Conservation (phyloP, 768 basidiomycete genomes). For the Xerocomus spinulosus region DNA sequence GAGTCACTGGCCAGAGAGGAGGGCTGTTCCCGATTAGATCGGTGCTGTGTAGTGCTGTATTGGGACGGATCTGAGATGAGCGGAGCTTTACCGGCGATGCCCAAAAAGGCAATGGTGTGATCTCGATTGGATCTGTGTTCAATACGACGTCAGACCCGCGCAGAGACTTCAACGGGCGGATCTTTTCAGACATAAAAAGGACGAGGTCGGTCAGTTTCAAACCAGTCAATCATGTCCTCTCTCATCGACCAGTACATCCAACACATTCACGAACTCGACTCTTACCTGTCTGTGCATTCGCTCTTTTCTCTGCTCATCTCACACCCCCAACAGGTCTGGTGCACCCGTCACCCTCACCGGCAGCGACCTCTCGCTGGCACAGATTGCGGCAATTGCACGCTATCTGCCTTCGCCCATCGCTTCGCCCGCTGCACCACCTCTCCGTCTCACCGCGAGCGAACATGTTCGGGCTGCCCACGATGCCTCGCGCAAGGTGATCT, state of each 20-base stretch:
- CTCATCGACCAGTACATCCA: constrained; percentile 55
- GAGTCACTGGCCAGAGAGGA: too few species aligned
- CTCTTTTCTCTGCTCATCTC: neutral
- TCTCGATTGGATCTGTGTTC: constrained; percentile 3
- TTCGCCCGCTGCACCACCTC: constrained; percentile 29
- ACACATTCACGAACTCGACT: constrained; percentile 57
- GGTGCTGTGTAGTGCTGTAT: too few species aligned
- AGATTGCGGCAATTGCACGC: constrained; percentile 72
- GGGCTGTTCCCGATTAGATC: too few species aligned
- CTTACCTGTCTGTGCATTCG: constrained; percentile 51
- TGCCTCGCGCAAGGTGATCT: constrained; percentile 61
- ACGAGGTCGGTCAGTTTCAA: neutral
- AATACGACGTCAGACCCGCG: constrained; percentile 15
- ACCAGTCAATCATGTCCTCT: constrained; percentile 13
- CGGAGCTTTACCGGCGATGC: neutral
- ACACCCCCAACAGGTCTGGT: constrained; percentile 45
- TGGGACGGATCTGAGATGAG: too few species aligned
- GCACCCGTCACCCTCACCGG: constrained; percentile 64
- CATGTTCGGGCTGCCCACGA: constrained; percentile 47
- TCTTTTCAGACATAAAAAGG: constrained; percentile 11
- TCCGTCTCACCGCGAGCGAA: constrained; percentile 19
- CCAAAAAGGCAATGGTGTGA: neutral
- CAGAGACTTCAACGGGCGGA: constrained; percentile 16
- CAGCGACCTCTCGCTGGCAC: constrained; percentile 65
- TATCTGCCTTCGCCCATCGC: constrained; percentile 40